Evolutionary conservation across 2,329 filamentous ascomycete species (phyloP).

Genomic region (Aspergillus calidoustus): DNA sequence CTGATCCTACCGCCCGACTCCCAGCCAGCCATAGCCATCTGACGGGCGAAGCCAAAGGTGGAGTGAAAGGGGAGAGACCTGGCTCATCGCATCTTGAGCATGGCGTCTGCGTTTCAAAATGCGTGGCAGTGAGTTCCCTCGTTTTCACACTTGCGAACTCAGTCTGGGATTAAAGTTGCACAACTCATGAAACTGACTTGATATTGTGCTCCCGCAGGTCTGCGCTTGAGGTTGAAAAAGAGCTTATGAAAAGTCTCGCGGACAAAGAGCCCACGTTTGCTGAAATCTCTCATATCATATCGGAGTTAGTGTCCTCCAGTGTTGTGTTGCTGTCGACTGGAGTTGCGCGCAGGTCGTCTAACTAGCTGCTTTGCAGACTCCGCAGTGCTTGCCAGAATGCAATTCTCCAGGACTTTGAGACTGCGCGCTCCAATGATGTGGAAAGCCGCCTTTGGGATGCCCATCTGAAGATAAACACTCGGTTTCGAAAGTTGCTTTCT

Average conservation of each 20-base stretch:
- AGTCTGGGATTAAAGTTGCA: constrained; percentile 12
- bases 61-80: constrained; percentile 44
- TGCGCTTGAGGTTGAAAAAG: constrained; percentile 52
- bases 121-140: constrained; percentile 56
- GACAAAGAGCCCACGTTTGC: constrained; percentile 55
- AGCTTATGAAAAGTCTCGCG: constrained; percentile 54
- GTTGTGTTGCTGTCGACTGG: constrained; percentile 1
- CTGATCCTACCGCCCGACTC: constrained; percentile 53
- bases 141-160: constrained; percentile 18
- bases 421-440: constrained; percentile 60
- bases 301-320: constrained; percentile 35
- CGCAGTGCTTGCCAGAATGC: constrained; percentile 73
- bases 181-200: constrained; percentile 25
- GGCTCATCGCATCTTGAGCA: constrained; percentile 32
- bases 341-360: constrained; percentile 17
- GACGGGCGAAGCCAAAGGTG: constrained; percentile 60
- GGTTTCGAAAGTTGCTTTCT: constrained; percentile 73
- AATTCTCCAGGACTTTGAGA: constrained; percentile 67
- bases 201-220: constrained; percentile 29
- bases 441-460: constrained; percentile 78
- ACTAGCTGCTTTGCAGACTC: constrained; percentile 55
- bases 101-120: constrained; percentile 54
- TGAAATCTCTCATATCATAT: constrained; percentile 53
- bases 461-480: constrained; percentile 76
- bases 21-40: constrained; percentile 62